These are phyloP conservation scores for Cyclostephanos tholiformis DNA, from an alignment of 108 stramenopile genomes.

Conservation along the genomic window DNA sequence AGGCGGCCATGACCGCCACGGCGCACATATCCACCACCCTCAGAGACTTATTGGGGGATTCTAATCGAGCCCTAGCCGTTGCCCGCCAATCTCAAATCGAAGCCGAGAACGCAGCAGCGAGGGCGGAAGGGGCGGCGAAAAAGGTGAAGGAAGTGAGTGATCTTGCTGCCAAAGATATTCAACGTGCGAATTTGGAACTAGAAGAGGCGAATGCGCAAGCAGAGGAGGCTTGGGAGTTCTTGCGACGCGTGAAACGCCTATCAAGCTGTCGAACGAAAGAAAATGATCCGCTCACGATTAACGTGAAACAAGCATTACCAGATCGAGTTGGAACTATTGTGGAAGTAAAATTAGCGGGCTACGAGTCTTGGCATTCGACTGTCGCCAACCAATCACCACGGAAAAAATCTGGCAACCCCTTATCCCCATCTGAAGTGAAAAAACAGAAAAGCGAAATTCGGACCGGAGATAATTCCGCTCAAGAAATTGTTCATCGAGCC, in stretches of 20 bases:
- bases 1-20: slow-evolving; percentile 21
- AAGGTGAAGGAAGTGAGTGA: slow-evolving; percentile 30
- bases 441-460: not conserved
- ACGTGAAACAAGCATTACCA: not conserved
- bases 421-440: not conserved
- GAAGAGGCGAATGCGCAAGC: slow-evolving; percentile 34
- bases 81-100: slow-evolving; percentile 28
- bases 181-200: slow-evolving; percentile 25
- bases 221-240: slow-evolving; percentile 33
- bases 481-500: not conserved
- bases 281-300: not conserved
- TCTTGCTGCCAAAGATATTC: slow-evolving; percentile 20
- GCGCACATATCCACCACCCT: slow-evolving; percentile 22
- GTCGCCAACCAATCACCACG: slow-evolving; percentile 6
- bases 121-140: slow-evolving; percentile 26
- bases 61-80: slow-evolving; percentile 16
- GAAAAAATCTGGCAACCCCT: not conserved
- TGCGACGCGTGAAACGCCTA: slow-evolving; percentile 21
- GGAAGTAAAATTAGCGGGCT: not conserved
- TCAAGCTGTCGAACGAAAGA: not conserved
- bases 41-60: slow-evolving; percentile 21
- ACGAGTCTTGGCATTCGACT: not conserved
- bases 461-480: not conserved
- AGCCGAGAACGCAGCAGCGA: slow-evolving; percentile 26
- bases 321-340: slow-evolving; percentile 15